Evolutionary conservation across 2,329 filamentous ascomycete species (phyloP).

Genomic region (Mycosphaerella sp.): DNA sequence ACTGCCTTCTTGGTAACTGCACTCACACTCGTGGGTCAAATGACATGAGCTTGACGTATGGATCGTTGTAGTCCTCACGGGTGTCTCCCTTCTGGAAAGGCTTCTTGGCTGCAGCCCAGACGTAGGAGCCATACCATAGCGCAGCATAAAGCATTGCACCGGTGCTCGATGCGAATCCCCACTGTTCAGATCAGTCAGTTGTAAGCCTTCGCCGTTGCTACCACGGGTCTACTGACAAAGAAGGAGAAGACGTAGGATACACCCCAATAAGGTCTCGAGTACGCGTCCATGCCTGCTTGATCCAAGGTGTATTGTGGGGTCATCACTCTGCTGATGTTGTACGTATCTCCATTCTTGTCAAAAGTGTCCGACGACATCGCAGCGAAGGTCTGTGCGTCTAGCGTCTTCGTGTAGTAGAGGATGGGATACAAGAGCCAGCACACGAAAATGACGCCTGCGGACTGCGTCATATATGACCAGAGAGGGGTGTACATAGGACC

Average conservation of each 20-base stretch:
- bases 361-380: constrained; percentile 58
- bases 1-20: not conserved
- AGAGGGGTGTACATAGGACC: constrained; percentile 14
- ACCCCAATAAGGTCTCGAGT: constrained; percentile 26
- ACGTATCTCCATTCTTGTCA: constrained; percentile 73
- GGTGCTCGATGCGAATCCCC: constrained; percentile 33
- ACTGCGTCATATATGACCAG: constrained; percentile 47
- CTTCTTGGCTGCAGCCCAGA: constrained; percentile 15
- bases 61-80: constrained; percentile 27
- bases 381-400: constrained; percentile 66
- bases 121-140: constrained; percentile 29
- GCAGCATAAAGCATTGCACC: constrained; percentile 29
- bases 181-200: constrained; percentile 19
- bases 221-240: not conserved
- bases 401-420: constrained; percentile 70
- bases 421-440: constrained; percentile 54
- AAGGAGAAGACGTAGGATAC: constrained; percentile 24
- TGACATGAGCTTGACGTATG: constrained; percentile 32
- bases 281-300: constrained; percentile 18
- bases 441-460: constrained; percentile 45
- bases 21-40: constrained; percentile 20
- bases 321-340: constrained; percentile 73
- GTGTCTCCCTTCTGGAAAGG: constrained; percentile 16
- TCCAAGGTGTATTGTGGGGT: constrained; percentile 53
- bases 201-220: not conserved